Conservation (phyloP, 768 basidiomycete genomes). For the Lactarius quietus region DNA sequence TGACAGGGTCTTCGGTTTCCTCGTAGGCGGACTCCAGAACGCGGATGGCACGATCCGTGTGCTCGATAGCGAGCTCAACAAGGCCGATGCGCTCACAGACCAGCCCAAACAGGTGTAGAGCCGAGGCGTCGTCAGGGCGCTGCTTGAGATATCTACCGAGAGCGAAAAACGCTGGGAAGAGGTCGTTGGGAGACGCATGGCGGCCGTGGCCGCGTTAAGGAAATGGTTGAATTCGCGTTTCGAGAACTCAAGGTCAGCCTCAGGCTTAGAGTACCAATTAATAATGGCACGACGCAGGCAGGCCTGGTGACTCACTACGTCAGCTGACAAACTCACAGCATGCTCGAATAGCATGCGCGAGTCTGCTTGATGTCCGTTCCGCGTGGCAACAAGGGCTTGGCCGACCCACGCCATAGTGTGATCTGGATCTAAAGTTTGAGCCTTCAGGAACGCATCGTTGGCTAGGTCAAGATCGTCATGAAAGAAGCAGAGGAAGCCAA, state of each 20-base stretch:
- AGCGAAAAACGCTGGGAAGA: slow-evolving; percentile 78
- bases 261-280: slow-evolving; percentile 47
- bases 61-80: slow-evolving; percentile 51
- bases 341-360: slow-evolving; percentile 70
- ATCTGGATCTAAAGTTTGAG: slow-evolving; percentile 91
- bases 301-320: slow-evolving; percentile 45
- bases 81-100: slow-evolving; percentile 84
- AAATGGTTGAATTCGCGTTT: slow-evolving; percentile 49
- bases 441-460: slow-evolving; percentile 78
- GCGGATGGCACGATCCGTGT: slow-evolving; percentile 58
- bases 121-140: slow-evolving; percentile 65
- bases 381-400: slow-evolving; percentile 68
- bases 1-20: slow-evolving; percentile 69
- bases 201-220: slow-evolving; percentile 28
- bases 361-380: slow-evolving; percentile 55
- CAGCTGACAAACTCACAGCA: slow-evolving; percentile 55
- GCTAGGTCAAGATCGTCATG: slow-evolving; percentile 79
- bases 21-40: slow-evolving; percentile 89
- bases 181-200: slow-evolving; percentile 38
- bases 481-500: slow-evolving; percentile 83
- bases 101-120: slow-evolving; percentile 78
- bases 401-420: slow-evolving; percentile 88
- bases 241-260: slow-evolving; percentile 77
- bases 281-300: slow-evolving; percentile 16
- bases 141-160: slow-evolving; percentile 71